These are phyloP conservation scores for Candida schatavii DNA, from an alignment of 805 yeast genomes.

Conservation along the genomic window DNA sequence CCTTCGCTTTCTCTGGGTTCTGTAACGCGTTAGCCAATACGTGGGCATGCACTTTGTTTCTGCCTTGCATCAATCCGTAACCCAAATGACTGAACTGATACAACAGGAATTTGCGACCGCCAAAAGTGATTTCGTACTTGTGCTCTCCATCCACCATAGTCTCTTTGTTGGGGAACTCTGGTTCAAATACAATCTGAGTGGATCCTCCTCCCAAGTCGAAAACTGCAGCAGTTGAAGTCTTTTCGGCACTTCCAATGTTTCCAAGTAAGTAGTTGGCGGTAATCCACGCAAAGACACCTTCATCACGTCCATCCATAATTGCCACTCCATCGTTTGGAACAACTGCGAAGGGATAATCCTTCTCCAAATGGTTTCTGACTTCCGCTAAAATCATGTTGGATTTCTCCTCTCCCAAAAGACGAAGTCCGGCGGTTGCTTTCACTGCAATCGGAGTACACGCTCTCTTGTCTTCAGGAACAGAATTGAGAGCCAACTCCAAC, in stretches of 20 bases:
- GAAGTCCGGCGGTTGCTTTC: slow-evolving; percentile 96
- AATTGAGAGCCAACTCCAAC: slow-evolving; percentile 67
- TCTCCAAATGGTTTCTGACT: slow-evolving; percentile 72
- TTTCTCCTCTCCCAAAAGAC: slow-evolving; percentile 76
- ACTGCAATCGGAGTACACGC: slow-evolving; percentile 92
- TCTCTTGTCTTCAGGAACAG: slow-evolving; percentile 71
- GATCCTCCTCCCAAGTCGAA: slow-evolving; percentile 99
- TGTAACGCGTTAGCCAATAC: slow-evolving; percentile 54
- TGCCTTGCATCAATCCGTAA: slow-evolving; percentile 92
- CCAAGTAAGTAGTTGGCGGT: slow-evolving; percentile 92
- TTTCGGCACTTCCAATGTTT: slow-evolving; percentile 79
- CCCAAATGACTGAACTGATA: slow-evolving; percentile 96
- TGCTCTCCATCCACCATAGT: slow-evolving; percentile 83
- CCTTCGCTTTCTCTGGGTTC: slow-evolving; percentile 22
- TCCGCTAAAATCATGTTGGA: slow-evolving; percentile 68
- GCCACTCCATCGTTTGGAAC: slow-evolving; percentile 83
- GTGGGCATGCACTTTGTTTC: slow-evolving; percentile 71
- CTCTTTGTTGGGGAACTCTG: slow-evolving; percentile 59
- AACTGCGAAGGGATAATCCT: slow-evolving; percentile 87
- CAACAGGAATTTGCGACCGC: slow-evolving; percentile 72
- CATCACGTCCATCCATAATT: slow-evolving; percentile 95
- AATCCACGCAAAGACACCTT: slow-evolving; percentile 99
- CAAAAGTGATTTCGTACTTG: slow-evolving; percentile 76
- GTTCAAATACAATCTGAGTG: slow-evolving; percentile 98
- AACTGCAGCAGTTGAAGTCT: slow-evolving; percentile 89